These are phyloP conservation scores for Eruca vesicaria DNA, from an alignment of 441 rosid species.

Conservation along the genomic window DNA sequence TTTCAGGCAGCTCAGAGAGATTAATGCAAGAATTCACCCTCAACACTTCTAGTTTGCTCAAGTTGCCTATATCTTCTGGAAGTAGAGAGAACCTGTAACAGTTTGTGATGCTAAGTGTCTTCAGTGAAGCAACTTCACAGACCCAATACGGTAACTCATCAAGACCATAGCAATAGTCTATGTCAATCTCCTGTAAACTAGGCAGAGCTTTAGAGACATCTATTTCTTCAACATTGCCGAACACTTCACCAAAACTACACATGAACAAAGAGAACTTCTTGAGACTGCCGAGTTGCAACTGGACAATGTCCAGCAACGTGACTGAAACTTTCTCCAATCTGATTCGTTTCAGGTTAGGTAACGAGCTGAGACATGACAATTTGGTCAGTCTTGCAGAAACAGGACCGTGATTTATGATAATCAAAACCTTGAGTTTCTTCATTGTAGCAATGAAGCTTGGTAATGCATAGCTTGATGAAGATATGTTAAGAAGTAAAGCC, in stretches of 20 bases:
- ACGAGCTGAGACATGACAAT: slow-evolving; percentile 35
- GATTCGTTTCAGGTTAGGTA: slow-evolving; percentile 44
- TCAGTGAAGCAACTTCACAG: slow-evolving; percentile 38
- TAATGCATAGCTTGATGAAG: no score
- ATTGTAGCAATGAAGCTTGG: no score
- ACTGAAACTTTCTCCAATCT: slow-evolving; percentile 54
- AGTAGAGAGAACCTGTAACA: slow-evolving; percentile 20
- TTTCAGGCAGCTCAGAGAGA: slow-evolving; percentile 47
- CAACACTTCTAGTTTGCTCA: slow-evolving; percentile 41
- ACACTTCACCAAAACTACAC: slow-evolving; percentile 50
- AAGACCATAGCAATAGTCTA: slow-evolving; percentile 66
- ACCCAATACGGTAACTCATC: slow-evolving; percentile 39
- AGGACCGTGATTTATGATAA: slow-evolving; percentile 40
- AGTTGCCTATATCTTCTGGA: slow-evolving; percentile 50
- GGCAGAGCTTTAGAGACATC: slow-evolving; percentile 38
- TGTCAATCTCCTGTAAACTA: slow-evolving; percentile 54
- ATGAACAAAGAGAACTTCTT: slow-evolving; percentile 54
- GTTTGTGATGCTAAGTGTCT: slow-evolving; percentile 61
- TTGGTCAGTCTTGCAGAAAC: slow-evolving; percentile 40
- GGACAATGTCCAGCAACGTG: slow-evolving; percentile 12
- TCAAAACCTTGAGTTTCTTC: slow-evolving; percentile 61
- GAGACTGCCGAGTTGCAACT: slow-evolving; percentile 31
- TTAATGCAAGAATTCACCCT: slow-evolving; percentile 53
- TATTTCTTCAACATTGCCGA: background rate
- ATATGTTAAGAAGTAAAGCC: no score